Evolutionary conservation across 2,329 filamentous ascomycete genomes (phyloP).

Genomic region (Pseudogymnoascus sp.): DNA sequence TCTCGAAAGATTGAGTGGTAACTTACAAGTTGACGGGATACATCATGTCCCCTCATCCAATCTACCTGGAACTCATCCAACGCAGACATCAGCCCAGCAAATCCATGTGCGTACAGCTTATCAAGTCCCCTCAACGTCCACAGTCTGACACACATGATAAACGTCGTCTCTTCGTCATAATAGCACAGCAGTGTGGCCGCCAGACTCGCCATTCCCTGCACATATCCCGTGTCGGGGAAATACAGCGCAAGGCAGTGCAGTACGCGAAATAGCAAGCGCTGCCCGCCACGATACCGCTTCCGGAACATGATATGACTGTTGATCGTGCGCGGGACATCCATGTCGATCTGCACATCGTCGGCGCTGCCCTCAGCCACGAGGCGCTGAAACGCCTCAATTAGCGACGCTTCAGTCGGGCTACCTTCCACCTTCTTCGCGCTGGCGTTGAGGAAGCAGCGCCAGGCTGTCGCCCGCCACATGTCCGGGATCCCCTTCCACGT

Average conservation of each 20-base stretch:
- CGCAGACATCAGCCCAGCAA: constrained; percentile 78
- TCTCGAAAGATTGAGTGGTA: background rate
- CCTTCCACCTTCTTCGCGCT: constrained; percentile 61
- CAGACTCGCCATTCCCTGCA: constrained; percentile 94
- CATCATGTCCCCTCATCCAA: constrained; percentile 73
- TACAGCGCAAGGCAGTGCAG: constrained; percentile 88
- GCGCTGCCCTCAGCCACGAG: constrained; percentile 68
- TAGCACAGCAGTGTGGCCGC: constrained; percentile 92
- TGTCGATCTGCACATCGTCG: constrained; percentile 93
- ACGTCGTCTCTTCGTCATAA: constrained; percentile 89
- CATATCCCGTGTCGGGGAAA: constrained; percentile 85
- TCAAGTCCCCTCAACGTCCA: constrained; percentile 86
- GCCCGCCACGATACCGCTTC: constrained; percentile 80
- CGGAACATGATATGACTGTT: constrained; percentile 97
- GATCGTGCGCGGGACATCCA: constrained; percentile 93
- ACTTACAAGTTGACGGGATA: constrained; percentile 73
- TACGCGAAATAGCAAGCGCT: constrained; percentile 84
- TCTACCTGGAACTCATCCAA: constrained; percentile 75
- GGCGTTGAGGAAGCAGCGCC: constrained; percentile 82
- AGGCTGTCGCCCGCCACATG: constrained; percentile 85
- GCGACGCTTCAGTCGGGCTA: constrained; percentile 56
- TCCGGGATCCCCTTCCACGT: constrained; percentile 99
- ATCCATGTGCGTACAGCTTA: constrained; percentile 74
- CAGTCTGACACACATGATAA: constrained; percentile 92
- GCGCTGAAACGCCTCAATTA: constrained; percentile 65